These are phyloP conservation scores for sweet orange (Citrus sinensis) DNA, from an alignment of 345 rosid genomes.

Conservation along the genomic window DVS_A1.0 CM039163.1:34743501-34744000, in stretches of 20 bases:
- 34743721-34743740: slow-evolving; percentile 15
- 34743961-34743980: too few species aligned
- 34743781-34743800: background rate
- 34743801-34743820: background rate
- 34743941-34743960: too few species aligned
- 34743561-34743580: slow-evolving; percentile 41
- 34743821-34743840: too few species aligned
- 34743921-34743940: too few species aligned
- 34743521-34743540: slow-evolving; percentile 66
- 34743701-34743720: background rate
- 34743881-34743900: too few species aligned
- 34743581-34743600: slow-evolving; percentile 20
- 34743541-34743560: slow-evolving; percentile 60
- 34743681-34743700: slow-evolving; percentile 13
- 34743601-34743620: slow-evolving; percentile 23
- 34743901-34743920: too few species aligned
- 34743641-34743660: slow-evolving; percentile 37
- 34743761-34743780: background rate
- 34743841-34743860: too few species aligned
- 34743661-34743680: slow-evolving; percentile 17
- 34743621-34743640: slow-evolving; percentile 2
- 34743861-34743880: too few species aligned
- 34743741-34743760: too few species aligned
- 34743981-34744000: too few species aligned
- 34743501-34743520: slow-evolving; percentile 65